These are phyloP conservation scores for Ogataea angusta DNA, from an alignment of 805 yeast species.

Conservation along the genomic window DNA sequence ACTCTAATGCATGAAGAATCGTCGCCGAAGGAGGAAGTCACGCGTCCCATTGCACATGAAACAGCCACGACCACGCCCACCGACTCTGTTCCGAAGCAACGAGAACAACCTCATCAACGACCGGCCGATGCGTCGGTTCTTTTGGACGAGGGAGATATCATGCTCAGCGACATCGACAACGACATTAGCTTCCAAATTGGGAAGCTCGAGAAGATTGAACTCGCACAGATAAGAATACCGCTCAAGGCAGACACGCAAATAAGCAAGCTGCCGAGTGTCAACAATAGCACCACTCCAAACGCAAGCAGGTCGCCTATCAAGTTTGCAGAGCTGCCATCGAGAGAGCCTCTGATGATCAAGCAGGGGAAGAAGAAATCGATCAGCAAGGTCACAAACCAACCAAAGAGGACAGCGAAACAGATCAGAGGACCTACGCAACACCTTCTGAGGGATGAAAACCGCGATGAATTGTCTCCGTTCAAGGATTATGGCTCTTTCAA, in stretches of 20 bases:
- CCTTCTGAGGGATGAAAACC: conserved; percentile 1
- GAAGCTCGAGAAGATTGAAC: conserved; percentile 30
- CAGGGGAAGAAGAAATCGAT: conserved; percentile 26
- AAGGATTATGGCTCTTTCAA: conserved; percentile 14
- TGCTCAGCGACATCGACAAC: conserved; percentile 24
- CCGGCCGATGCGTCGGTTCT: conserved; percentile 7
- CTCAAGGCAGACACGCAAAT: conserved; percentile 16
- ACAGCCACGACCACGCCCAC: conserved; percentile 7
- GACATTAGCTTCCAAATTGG: conserved; percentile 27
- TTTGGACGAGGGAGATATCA: conserved; percentile 17
- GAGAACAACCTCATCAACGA: background rate
- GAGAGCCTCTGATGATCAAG: conserved; percentile 31
- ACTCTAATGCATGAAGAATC: conserved; percentile 9
- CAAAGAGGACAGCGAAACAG: conserved; percentile 3
- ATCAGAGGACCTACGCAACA: background rate
- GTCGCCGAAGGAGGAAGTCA: conserved; percentile 4
- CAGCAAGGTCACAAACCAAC: conserved; percentile 18
- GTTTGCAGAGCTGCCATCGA: conserved; percentile 33
- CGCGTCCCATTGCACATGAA: conserved; percentile 2
- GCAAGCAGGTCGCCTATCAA: conserved; percentile 29
- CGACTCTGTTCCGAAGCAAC: conserved; percentile 2
- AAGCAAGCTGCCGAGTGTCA: conserved; percentile 15
- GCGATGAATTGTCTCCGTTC: conserved; percentile 22
- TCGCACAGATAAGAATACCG: conserved; percentile 25
- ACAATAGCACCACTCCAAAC: conserved; percentile 23